A percentile compares a stretch with the other conserved stretches of the same genome.
Evolutionary conservation across 208 protist species (phyloP).

Genomic region (Trypanosoma mega): DNA sequence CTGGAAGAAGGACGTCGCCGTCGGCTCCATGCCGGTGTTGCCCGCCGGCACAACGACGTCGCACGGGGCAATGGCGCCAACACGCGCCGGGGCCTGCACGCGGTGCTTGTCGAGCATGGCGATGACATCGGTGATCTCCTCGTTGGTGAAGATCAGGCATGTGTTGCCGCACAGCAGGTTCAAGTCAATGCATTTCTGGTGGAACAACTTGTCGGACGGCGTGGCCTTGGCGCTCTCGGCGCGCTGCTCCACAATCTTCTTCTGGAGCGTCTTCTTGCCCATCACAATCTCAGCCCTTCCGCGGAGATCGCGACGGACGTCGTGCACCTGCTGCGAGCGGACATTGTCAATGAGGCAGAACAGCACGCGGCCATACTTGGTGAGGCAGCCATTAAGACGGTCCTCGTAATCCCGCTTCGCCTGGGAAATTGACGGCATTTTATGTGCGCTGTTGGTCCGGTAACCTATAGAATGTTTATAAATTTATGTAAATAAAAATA

Average conservation of each 20-base stretch:
- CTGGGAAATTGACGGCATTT: constrained; percentile 59
- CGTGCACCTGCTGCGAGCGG: constrained; percentile 96
- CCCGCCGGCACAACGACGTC: constrained; percentile 96
- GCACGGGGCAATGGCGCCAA: constrained; percentile 95
- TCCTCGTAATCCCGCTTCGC: constrained; percentile 91
- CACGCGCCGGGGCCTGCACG: constrained; percentile 95
- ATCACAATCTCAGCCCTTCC: constrained; percentile 96
- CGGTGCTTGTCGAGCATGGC: constrained; percentile 85
- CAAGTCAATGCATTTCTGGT: constrained; percentile 49
- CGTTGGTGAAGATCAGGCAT: constrained; percentile 98
- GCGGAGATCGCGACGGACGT: constrained; percentile 94
- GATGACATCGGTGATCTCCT: constrained; percentile 89
- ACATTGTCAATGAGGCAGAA: constrained; percentile 98
- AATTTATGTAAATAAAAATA: neutral
- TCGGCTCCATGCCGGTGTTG: constrained; percentile 97
- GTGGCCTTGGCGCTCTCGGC: constrained; percentile 48
- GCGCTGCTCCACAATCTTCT: constrained; percentile 91
- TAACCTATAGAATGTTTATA: neutral
- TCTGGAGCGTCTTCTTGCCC: constrained; percentile 99
- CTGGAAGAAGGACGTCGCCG: constrained; percentile 99
- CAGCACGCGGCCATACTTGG: constrained; percentile 95
- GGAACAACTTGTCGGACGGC: constrained; percentile 55
- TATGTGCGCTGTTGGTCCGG: neutral
- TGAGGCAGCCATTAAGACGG: constrained; percentile 89
- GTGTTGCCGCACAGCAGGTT: constrained; percentile 94